Percentiles rank a stretch among this genome's conserved stretches.
Evolutionary conservation across 2,329 filamentous ascomycete species (phyloP).

Genomic region (Exophiala xenobiotica): DNA sequence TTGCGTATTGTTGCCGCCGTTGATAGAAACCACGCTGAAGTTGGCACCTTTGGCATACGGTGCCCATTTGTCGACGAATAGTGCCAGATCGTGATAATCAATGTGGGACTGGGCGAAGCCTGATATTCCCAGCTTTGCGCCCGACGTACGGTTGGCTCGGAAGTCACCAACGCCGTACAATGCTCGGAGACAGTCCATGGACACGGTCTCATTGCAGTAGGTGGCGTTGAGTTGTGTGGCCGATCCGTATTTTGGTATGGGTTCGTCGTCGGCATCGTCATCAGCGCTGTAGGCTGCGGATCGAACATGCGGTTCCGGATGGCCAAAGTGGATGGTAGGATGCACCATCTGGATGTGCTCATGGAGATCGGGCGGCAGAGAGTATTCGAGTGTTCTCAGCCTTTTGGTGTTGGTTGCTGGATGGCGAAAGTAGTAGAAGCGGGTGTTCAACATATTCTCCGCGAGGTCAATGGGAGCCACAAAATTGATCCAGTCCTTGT

Average conservation of each 20-base stretch:
- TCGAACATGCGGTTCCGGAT: background rate
- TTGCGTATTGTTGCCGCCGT: conserved; percentile 54
- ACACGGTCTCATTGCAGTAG: conserved; percentile 43
- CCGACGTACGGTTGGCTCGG: conserved; percentile 36
- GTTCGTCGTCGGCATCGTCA: conserved; percentile 34
- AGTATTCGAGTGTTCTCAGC: conserved; percentile 60
- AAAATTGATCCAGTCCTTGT: conserved; percentile 64
- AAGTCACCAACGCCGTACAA: conserved; percentile 37
- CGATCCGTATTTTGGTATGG: conserved; percentile 1
- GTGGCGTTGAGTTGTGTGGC: conserved; percentile 13
- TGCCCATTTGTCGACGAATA: conserved; percentile 57
- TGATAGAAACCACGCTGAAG: conserved; percentile 60
- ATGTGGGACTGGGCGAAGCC: conserved; percentile 55
- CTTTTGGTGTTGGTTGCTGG: conserved; percentile 42
- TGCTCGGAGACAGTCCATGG: conserved; percentile 49
- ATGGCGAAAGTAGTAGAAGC: conserved; percentile 58
- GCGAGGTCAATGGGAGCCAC: conserved; percentile 52
- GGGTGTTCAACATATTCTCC: conserved; percentile 56
- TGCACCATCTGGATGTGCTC: conserved; percentile 62
- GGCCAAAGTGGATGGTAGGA: conserved; percentile 63
- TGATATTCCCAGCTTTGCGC: conserved; percentile 46
- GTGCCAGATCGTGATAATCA: conserved; percentile 54
- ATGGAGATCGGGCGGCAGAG: conserved; percentile 57
- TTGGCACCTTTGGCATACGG: conserved; percentile 52
- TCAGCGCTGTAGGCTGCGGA: background rate